phyloP scores from a whole-genome alignment of 768 basidiomycete species.

The Clathrus columnatus region DNA sequence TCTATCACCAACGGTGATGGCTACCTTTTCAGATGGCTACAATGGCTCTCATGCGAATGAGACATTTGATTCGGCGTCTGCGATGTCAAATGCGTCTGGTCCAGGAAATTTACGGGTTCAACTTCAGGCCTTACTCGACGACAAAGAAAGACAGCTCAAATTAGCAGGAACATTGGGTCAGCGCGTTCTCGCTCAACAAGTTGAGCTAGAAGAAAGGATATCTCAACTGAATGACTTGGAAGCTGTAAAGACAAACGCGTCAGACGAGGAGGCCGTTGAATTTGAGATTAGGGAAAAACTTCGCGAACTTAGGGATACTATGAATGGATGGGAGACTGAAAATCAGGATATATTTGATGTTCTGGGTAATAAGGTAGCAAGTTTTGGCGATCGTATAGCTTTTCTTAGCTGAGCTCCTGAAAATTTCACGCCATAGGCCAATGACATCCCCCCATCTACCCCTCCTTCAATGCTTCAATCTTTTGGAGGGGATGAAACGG shows the following conservation, averaged over 20 bases:
- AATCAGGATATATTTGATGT: conserved; percentile 67
- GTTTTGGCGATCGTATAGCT: conserved; percentile 17
- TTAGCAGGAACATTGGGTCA: conserved; percentile 90
- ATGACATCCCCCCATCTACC: conserved; percentile 35
- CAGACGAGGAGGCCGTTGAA: conserved; percentile 56
- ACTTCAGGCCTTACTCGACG: conserved; percentile 60
- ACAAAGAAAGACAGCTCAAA: conserved; percentile 87
- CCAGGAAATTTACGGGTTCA: conserved; percentile 25
- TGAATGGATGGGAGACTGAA: conserved; percentile 70
- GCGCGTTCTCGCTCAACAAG: conserved; percentile 86
- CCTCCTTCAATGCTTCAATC: neutral
- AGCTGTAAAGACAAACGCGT: conserved; percentile 36
- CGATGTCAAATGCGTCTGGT: conserved; percentile 2
- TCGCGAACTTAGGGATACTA: conserved; percentile 65
- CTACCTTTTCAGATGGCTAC: conserved; percentile 8
- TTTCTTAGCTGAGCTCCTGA: conserved; percentile 13
- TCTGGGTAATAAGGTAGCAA: conserved; percentile 53
- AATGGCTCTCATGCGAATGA: neutral
- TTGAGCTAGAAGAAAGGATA: conserved; percentile 86
- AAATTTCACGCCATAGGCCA: conserved; percentile 18
- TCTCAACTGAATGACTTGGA: conserved; percentile 51
- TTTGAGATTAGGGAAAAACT: conserved; percentile 63
- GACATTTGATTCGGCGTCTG: neutral
- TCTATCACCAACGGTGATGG: conserved; percentile 9
- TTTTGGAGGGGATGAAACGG: neutral